Evolutionary conservation across 2,329 filamentous ascomycete species (phyloP).

Genomic region (Beauveria sp.): DNA sequence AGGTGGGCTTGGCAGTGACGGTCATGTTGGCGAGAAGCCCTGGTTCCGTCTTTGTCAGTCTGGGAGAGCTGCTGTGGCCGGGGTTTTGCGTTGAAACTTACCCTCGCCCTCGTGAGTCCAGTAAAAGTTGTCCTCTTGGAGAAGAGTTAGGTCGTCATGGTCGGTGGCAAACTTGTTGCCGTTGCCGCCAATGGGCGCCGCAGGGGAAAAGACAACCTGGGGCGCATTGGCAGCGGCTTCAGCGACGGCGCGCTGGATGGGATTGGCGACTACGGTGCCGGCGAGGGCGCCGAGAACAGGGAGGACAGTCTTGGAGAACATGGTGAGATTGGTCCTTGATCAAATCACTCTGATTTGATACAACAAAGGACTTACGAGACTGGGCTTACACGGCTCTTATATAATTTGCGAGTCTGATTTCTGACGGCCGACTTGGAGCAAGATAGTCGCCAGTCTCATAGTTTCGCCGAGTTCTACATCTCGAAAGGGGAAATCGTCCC

Average conservation of each 20-base stretch:
- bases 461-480: background rate
- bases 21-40: slow-evolving; percentile 12
- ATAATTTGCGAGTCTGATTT: background rate
- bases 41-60: background rate
- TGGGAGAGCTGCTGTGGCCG: background rate
- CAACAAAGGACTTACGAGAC: background rate
- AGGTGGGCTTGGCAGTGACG: slow-evolving; percentile 8
- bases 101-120: slow-evolving; percentile 4
- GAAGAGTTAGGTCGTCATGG: background rate
- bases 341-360: background rate
- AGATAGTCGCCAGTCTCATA: background rate
- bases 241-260: slow-evolving; percentile 8
- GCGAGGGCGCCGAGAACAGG: slow-evolving; percentile 6
- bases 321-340: background rate
- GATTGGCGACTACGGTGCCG: slow-evolving; percentile 3
- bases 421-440: background rate
- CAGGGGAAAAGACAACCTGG: slow-evolving; percentile 7
- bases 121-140: slow-evolving; percentile 10
- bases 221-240: slow-evolving; percentile 6
- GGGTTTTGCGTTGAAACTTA: background rate
- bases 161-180: background rate
- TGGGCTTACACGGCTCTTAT: slow-evolving; percentile 2
- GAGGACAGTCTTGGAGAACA: slow-evolving; percentile 7
- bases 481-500: background rate
- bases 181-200: background rate